These are phyloP conservation scores for Bacterosira constricta DNA, from an alignment of 108 stramenopile genomes.

Conservation along the genomic window DNA sequence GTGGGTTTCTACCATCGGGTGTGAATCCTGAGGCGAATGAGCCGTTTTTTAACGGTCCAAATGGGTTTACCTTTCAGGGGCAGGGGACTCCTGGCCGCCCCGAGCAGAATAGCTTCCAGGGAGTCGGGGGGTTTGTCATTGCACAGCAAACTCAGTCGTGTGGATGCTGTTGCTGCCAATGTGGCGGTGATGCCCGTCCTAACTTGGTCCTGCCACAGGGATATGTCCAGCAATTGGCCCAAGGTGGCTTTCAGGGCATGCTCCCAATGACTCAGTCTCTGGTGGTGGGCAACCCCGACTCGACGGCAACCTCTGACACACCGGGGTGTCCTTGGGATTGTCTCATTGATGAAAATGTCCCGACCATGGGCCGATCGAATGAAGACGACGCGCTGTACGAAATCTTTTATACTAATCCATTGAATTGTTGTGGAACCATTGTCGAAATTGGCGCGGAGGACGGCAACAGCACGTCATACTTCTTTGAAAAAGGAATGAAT, in stretches of 20 bases:
- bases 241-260: not conserved
- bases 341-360: slow-evolving; percentile 41
- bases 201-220: not conserved
- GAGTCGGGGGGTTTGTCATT: not conserved
- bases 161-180: slow-evolving; percentile 16
- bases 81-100: no score
- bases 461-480: slow-evolving; percentile 39
- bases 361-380: slow-evolving; percentile 38
- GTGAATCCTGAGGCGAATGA: not conserved
- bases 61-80: not conserved
- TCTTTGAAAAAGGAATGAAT: slow-evolving; percentile 55
- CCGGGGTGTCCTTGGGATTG: slow-evolving; percentile 31
- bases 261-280: not conserved
- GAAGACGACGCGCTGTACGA: slow-evolving; percentile 61
- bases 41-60: not conserved
- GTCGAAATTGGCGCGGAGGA: slow-evolving; percentile 59
- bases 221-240: not conserved
- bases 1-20: not conserved
- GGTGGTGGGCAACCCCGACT: no score
- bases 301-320: not conserved
- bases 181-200: slow-evolving; percentile 2
- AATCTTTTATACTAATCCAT: slow-evolving; percentile 56
- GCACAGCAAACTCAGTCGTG: not conserved
- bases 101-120: not conserved
- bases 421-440: slow-evolving; percentile 56